Conservation (phyloP, 495 filamentous ascomycete species). For the Aspergillus haitiensis region DNA sequence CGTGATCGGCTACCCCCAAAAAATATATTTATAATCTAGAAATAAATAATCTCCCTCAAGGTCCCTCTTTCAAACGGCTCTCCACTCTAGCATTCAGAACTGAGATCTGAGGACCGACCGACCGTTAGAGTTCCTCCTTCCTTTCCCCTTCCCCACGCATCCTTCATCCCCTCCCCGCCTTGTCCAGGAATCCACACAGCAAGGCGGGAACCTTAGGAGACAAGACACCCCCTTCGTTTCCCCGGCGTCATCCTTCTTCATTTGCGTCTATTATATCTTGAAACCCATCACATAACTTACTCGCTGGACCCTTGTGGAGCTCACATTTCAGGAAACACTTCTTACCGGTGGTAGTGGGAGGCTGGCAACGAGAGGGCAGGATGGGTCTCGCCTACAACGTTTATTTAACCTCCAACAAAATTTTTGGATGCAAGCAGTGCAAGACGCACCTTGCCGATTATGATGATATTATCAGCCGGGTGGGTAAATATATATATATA, state of each 20-base stretch:
- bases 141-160: conserved; percentile 1
- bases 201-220: conserved; percentile 19
- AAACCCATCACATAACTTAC: conserved; percentile 2
- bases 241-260: neutral
- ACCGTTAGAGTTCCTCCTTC: neutral
- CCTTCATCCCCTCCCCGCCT: conserved; percentile 14
- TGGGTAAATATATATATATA: no score
- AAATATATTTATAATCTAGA: no score
- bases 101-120: neutral
- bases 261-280: conserved; percentile 9
- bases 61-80: neutral
- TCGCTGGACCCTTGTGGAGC: conserved; percentile 13
- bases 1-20: neutral
- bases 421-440: conserved; percentile 95
- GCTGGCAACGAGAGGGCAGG: conserved; percentile 30
- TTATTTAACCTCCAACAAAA: conserved; percentile 84
- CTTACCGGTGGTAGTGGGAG: conserved; percentile 20
- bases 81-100: neutral
- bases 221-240: neutral
- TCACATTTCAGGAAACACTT: conserved; percentile 24
- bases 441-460: conserved; percentile 94
- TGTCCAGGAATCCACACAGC: conserved; percentile 15
- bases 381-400: conserved; percentile 98
- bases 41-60: no score
- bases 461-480: conserved; percentile 92